phyloP scores from a whole-genome alignment of 345 rosid species.

The Lenwebbia sp. region DNA sequence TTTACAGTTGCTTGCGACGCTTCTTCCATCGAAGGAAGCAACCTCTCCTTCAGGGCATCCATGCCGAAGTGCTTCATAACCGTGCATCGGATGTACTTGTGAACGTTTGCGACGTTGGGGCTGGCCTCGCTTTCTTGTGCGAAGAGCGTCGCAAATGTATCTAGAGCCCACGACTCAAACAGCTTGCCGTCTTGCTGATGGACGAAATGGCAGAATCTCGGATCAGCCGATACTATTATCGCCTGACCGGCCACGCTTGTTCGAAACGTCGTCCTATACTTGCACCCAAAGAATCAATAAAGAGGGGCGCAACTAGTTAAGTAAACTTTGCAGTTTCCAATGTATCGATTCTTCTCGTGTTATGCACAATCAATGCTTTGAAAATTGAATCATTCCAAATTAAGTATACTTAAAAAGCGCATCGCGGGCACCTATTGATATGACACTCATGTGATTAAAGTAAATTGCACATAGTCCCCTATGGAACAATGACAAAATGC shows the following conservation, averaged over 20 bases:
- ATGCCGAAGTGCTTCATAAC: conserved; percentile 5
- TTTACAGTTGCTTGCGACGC: neutral
- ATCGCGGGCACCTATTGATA: neutral
- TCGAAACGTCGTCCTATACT: conserved; percentile 11
- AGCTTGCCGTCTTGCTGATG: conserved; percentile 2
- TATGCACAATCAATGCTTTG: neutral
- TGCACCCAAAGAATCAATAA: neutral
- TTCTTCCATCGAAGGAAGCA: conserved; percentile 8
- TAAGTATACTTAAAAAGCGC: neutral
- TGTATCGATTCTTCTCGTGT: neutral
- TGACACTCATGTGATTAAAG: neutral
- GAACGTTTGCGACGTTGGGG: neutral
- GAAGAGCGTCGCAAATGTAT: conserved; percentile 6
- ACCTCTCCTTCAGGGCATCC: conserved; percentile 4
- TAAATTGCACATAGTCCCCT: neutral
- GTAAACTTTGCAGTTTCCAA: neutral
- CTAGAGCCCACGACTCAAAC: conserved; percentile 10
- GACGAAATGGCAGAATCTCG: conserved; percentile 9
- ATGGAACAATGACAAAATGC: neutral
- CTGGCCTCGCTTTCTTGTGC: neutral
- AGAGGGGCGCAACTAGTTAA: neutral
- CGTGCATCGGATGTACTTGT: conserved; percentile 2
- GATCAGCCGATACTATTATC: conserved; percentile 11
- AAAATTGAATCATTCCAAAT: neutral
- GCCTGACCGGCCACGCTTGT: conserved; percentile 5